A percentile compares a stretch with the other conserved stretches of the same genome.
These are phyloP conservation scores for Podaxis rugospora DNA, from an alignment of 768 basidiomycete species.

Conservation along the genomic window DNA sequence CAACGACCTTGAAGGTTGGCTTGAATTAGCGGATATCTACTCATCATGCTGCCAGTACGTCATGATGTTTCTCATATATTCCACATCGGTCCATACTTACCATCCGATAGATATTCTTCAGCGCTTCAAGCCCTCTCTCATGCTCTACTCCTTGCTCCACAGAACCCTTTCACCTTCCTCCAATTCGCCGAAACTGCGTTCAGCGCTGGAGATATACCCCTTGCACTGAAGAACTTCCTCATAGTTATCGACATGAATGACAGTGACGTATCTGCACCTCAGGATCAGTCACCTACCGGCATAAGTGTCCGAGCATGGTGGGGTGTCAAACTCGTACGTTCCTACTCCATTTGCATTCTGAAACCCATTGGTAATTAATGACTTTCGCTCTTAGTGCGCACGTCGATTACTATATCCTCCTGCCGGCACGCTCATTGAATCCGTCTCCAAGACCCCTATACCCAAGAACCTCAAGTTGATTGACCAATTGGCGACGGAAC, in stretches of 20 bases:
- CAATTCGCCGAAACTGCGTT: conserved; percentile 88
- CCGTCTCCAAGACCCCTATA: conserved; percentile 53
- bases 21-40: conserved; percentile 81
- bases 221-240: conserved; percentile 78
- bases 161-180: conserved; percentile 82
- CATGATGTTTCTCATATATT: neutral
- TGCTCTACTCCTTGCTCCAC: conserved; percentile 75
- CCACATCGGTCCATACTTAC: neutral
- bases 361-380: neutral
- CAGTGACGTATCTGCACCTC: conserved; percentile 39
- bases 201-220: conserved; percentile 66
- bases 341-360: neutral
- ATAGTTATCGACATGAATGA: conserved; percentile 77
- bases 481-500: conserved; percentile 71
- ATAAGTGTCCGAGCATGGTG: conserved; percentile 76
- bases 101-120: conserved; percentile 53
- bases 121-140: conserved; percentile 79
- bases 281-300: conserved; percentile 42
- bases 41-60: conserved; percentile 69
- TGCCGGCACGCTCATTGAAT: conserved; percentile 28
- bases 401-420: conserved; percentile 45
- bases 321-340: conserved; percentile 73
- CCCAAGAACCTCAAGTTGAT: conserved; percentile 56
- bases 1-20: conserved; percentile 83
- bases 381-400: conserved; percentile 43